A percentile compares a stretch with the other conserved stretches of the same genome.
These are phyloP conservation scores for Artemisia tridentata DNA, from an alignment of 129 eudicot genomes.

Conservation along the genomic window DNA sequence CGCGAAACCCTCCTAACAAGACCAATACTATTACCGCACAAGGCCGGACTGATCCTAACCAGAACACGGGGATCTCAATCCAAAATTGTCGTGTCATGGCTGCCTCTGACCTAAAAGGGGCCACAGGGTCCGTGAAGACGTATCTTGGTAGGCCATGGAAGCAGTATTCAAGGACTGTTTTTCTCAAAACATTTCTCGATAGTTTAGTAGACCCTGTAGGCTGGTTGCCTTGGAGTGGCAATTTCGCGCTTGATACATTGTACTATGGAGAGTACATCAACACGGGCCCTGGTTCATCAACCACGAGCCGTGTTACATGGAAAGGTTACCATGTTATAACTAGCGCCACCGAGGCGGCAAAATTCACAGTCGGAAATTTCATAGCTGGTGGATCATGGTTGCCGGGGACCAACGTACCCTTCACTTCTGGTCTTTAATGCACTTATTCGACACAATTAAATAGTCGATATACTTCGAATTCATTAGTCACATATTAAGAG, in stretches of 20 bases:
- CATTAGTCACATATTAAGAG: conserved; percentile 4
- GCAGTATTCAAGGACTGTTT: conserved; percentile 48
- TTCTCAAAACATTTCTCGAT: conserved; percentile 36
- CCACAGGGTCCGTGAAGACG: conserved; percentile 36
- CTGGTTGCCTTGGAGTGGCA: conserved; percentile 55
- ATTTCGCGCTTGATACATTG: conserved; percentile 43
- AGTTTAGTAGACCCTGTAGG: conserved; percentile 44
- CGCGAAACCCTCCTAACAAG: conserved; percentile 45
- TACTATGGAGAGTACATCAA: conserved; percentile 51
- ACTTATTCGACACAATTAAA: background rate
- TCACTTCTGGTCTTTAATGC: conserved; percentile 42
- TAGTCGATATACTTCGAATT: conserved; percentile 19
- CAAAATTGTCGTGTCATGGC: conserved; percentile 47
- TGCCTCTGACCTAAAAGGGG: conserved; percentile 33
- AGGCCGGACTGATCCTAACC: conserved; percentile 56
- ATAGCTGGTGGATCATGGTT: conserved; percentile 58
- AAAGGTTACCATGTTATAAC: conserved; percentile 52
- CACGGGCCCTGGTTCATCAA: conserved; percentile 47
- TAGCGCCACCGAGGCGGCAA: conserved; percentile 37
- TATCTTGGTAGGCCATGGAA: conserved; percentile 59
- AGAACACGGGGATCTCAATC: conserved; percentile 53
- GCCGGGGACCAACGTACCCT: conserved; percentile 50
- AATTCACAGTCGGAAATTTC: conserved; percentile 49
- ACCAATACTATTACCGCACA: conserved; percentile 56
- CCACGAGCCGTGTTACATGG: conserved; percentile 45